A percentile compares a stretch with the other conserved stretches of the same genome.
Evolutionary conservation across 2,329 filamentous ascomycete genomes (phyloP).

Genomic region (Xylaria sp.): DNA sequence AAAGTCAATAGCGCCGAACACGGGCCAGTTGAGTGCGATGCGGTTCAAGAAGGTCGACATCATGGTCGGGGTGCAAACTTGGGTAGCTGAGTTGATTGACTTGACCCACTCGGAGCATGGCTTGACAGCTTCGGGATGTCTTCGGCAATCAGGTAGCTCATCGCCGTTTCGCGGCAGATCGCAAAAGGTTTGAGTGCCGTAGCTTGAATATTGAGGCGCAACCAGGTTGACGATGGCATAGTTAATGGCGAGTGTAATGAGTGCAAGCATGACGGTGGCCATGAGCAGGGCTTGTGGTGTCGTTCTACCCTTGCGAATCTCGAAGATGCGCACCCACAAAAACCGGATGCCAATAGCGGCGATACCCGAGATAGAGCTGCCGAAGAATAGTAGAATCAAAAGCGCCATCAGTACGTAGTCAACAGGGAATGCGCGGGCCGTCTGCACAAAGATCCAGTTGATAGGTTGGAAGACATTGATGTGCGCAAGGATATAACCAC

Average conservation of each 20-base stretch:
- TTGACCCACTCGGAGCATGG: conserved; percentile 74
- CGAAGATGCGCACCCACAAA: conserved; percentile 90
- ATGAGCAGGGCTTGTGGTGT: conserved; percentile 87
- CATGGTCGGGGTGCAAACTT: conserved; percentile 85
- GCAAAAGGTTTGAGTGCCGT: conserved; percentile 92
- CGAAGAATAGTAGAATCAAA: conserved; percentile 81
- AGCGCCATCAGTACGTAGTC: conserved; percentile 89
- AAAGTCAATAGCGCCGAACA: conserved; percentile 88
- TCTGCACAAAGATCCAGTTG: conserved; percentile 81
- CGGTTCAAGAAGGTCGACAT: conserved; percentile 91
- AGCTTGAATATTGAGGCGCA: conserved; percentile 93
- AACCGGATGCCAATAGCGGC: conserved; percentile 88
- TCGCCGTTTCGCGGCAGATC: conserved; percentile 60
- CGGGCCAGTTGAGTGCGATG: conserved; percentile 87
- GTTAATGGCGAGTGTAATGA: conserved; percentile 87
- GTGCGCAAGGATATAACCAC: conserved; percentile 82
- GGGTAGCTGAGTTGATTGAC: conserved; percentile 59
- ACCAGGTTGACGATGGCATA: conserved; percentile 89
- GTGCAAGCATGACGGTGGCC: conserved; percentile 81
- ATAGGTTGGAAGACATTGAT: conserved; percentile 93
- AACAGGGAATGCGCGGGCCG: conserved; percentile 78
- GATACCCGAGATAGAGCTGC: conserved; percentile 79
- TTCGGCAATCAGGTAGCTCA: conserved; percentile 68
- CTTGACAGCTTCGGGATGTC: conserved; percentile 65
- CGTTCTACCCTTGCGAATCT: conserved; percentile 82